Conservation (phyloP, 371 early-diverging fungal species). For the Fennellomyces sp. region DNA sequence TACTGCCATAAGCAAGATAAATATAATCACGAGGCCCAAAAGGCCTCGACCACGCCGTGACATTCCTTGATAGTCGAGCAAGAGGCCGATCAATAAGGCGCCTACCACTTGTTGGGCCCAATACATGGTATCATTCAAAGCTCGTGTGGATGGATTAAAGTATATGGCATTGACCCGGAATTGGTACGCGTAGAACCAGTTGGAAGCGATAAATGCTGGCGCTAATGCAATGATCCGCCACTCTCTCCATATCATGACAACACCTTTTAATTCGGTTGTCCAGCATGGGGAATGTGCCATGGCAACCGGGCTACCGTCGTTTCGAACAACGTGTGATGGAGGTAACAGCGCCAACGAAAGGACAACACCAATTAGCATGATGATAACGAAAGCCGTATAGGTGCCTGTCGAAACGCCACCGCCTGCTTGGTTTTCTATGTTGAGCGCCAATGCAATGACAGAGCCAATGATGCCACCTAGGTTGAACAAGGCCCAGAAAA, state of each 20-base stretch:
- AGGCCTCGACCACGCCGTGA: slow-evolving; percentile 57
- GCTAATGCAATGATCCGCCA: slow-evolving; percentile 31
- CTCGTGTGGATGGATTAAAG: slow-evolving; percentile 64
- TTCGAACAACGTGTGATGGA: slow-evolving; percentile 58
- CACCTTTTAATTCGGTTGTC: slow-evolving; percentile 59
- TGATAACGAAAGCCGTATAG: slow-evolving; percentile 68
- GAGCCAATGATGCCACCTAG: slow-evolving; percentile 79
- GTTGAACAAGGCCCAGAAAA: slow-evolving; percentile 85
- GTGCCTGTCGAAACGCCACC: slow-evolving; percentile 51
- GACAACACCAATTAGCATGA: slow-evolving; percentile 64
- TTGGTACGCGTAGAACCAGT: slow-evolving; percentile 81
- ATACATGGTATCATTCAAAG: slow-evolving; percentile 70
- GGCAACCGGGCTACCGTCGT: slow-evolving; percentile 67
- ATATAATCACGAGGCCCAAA: slow-evolving; percentile 46
- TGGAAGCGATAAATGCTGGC: slow-evolving; percentile 75
- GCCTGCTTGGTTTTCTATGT: slow-evolving; percentile 41
- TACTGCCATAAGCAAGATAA: slow-evolving; percentile 50
- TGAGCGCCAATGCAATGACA: slow-evolving; percentile 67
- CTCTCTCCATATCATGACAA: slow-evolving; percentile 66
- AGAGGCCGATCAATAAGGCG: slow-evolving; percentile 51
- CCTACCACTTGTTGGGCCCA: slow-evolving; percentile 74
- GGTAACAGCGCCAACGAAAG: slow-evolving; percentile 59
- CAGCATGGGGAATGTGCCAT: slow-evolving; percentile 51
- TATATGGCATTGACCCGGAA: slow-evolving; percentile 46
- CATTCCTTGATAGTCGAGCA: slow-evolving; percentile 55